A percentile compares a stretch with the other conserved stretches of the same genome.
phyloP scores from a whole-genome alignment of 805 yeast genomes.

The Nematodospora valgi region DNA sequence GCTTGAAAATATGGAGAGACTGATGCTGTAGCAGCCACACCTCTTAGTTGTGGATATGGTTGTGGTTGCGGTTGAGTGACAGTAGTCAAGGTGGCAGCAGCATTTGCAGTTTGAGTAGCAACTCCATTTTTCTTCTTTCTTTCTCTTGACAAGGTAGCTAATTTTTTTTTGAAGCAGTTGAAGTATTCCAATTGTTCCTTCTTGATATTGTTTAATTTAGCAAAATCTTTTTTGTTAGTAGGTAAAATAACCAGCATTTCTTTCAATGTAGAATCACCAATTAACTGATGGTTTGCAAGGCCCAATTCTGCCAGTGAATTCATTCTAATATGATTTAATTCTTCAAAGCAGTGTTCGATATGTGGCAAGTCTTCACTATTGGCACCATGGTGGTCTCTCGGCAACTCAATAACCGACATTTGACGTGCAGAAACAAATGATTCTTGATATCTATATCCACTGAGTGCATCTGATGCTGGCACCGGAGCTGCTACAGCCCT shows the following conservation, averaged over 20 bases:
- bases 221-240: constrained; percentile 44
- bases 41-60: background rate
- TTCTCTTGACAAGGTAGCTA: constrained; percentile 30
- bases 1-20: constrained; percentile 7
- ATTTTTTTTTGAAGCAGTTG: constrained; percentile 34
- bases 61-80: background rate
- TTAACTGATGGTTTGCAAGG: no score
- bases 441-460: no score
- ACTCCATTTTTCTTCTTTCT: constrained; percentile 19
- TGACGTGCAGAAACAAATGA: no score
- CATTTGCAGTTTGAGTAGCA: background rate
- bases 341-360: no score
- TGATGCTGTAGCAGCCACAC: background rate
- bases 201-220: constrained; percentile 33
- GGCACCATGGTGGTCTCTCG: no score
- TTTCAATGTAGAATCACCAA: constrained; percentile 43
- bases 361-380: no score
- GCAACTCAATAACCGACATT: no score
- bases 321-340: no score
- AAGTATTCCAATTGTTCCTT: constrained; percentile 31
- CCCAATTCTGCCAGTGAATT: no score
- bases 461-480: no score
- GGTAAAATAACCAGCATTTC: constrained; percentile 60
- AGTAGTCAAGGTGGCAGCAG: background rate
- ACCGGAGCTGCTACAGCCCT: background rate